Evolutionary conservation across 495 filamentous ascomycete species (phyloP), one percentile per base, ranked within the genome.

Genomic region (Aspergillus haitiensis): DNA sequence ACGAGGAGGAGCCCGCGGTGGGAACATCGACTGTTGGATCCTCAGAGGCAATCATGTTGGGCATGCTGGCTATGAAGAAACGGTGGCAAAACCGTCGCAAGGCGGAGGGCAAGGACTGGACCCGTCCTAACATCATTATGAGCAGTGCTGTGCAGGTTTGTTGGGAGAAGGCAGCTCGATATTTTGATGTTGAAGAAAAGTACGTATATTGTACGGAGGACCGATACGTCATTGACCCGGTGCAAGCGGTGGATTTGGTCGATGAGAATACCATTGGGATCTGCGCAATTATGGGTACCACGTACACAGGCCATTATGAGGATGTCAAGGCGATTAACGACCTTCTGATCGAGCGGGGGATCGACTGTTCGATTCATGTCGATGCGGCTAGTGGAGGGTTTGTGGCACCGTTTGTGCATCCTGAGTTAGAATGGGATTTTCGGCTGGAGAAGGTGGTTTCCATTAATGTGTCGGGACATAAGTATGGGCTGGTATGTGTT

Each of bases 211-310:
- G 92, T 75, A 91, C 88, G 3, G 76, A 82, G 13, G 82, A 87
- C 6, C 87, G 92, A 60, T 96, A 84, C 66, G 89, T 94, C 39
- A 93, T 97, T 67, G 92, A 97, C 72, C 92, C 92, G 8, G 75
- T 86, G 65, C 76, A 93, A 76, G 88, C 90, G 0, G 88, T 96
- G 27, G 78, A 88, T 54, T 72, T 95, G n/a, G 82, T 96, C 6
- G 92, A 97, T 61, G 92, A 97, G 79, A 96, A 97, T 72, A 97
- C 92, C 7, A 95, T 97, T 67, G 92, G 92, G 56, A 97, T 97
- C 67, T 96, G 92, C 68, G 80, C 83, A 39, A 96, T 97, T 65
- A 72, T 97, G 11, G 92, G 92, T 11, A 92, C 91, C 1, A 97
- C 92, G 1, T 96, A 96, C 73, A 97, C 92, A n/a, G 92, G 92